These are phyloP conservation scores for Suillus decipiens DNA, from an alignment of 768 basidiomycete species.

Conservation along the genomic window DNA sequence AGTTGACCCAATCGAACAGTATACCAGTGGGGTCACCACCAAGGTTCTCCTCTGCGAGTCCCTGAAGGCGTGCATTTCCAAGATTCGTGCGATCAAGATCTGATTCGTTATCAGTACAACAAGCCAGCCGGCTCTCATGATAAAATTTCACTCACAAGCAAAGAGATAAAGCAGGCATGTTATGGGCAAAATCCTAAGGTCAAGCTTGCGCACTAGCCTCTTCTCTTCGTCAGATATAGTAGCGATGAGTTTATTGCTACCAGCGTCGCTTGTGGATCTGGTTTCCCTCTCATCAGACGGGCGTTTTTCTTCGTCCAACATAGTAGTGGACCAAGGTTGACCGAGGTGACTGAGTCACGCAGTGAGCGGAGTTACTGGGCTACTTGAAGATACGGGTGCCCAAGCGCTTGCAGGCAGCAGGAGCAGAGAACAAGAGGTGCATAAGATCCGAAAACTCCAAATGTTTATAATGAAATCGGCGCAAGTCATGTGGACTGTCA, in stretches of 20 bases:
- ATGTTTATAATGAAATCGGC: neutral
- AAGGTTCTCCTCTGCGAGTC: conserved; percentile 65
- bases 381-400: neutral
- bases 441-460: neutral
- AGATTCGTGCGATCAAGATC: conserved; percentile 75
- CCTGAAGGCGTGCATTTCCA: conserved; percentile 78
- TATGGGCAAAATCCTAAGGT: conserved; percentile 44
- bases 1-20: conserved; percentile 74
- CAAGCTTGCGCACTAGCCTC: conserved; percentile 39
- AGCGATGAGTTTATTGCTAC: conserved; percentile 18
- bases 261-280: neutral
- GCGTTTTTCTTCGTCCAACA: conserved; percentile 13
- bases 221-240: conserved; percentile 34
- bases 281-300: conserved; percentile 1
- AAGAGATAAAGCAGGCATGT: conserved; percentile 74
- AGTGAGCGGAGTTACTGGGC: neutral
- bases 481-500: neutral
- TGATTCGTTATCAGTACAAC: conserved; percentile 13
- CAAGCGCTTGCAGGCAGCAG: neutral
- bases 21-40: conserved; percentile 65
- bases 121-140: no score
- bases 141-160: conserved; percentile 54
- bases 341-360: neutral
- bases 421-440: neutral
- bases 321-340: neutral